Evolutionary conservation across 2,329 filamentous ascomycete genomes (phyloP).

Genomic region (Catunica adiposa): DNA sequence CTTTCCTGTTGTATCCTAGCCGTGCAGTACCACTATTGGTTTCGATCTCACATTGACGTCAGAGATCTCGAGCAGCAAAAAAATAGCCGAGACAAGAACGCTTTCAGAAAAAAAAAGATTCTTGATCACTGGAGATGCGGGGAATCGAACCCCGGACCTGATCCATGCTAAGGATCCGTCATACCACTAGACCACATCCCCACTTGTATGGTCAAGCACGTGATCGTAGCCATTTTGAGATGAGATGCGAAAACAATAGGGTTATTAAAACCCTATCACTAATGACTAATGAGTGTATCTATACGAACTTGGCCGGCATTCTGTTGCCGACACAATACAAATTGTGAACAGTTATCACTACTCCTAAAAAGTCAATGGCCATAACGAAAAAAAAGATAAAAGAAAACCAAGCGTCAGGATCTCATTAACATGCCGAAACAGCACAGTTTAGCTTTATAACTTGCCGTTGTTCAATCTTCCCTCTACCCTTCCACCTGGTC

Average conservation of each 20-base stretch:
- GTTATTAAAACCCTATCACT: not conserved
- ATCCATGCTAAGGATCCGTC: slow-evolving; percentile 10
- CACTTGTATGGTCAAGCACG: not conserved
- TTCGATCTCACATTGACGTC: not conserved
- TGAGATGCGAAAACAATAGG: not conserved
- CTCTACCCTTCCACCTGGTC: not conserved
- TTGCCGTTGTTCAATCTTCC: not conserved
- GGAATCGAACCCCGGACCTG: slow-evolving; percentile 15
- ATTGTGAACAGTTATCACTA: too few species aligned
- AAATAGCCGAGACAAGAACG: too few species aligned
- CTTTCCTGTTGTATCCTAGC: not conserved
- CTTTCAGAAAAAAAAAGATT: not conserved
- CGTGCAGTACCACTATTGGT: not conserved
- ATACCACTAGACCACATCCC: slow-evolving; percentile 9
- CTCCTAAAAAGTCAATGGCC: too few species aligned
- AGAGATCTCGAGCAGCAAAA: too few species aligned
- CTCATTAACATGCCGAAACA: too few species aligned
- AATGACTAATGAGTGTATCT: too few species aligned
- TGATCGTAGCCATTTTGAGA: not conserved
- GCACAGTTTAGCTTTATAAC: too few species aligned
- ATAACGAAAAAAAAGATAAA: too few species aligned
- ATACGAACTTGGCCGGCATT: too few species aligned
- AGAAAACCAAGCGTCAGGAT: too few species aligned
- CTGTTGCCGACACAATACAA: too few species aligned
- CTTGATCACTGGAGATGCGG: slow-evolving; percentile 9